phyloP scores from a whole-genome alignment of 192 early-diverging fungal species.

The Funneliformis mosseae region DNA sequence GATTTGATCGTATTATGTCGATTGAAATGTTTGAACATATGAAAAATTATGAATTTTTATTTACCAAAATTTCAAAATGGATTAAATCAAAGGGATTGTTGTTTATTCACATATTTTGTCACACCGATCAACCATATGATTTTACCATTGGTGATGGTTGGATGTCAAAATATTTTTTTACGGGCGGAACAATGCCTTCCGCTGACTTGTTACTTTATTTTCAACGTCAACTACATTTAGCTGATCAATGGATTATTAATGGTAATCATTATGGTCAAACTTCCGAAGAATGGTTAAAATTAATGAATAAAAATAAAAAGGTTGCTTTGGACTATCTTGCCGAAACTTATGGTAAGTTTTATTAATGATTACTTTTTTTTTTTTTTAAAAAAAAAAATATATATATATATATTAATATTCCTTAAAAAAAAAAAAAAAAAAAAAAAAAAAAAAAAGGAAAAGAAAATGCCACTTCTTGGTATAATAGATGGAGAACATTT shows the following conservation, averaged over 20 bases:
- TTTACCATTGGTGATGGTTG: conserved; percentile 58
- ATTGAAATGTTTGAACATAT: conserved; percentile 73
- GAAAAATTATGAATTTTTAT: conserved; percentile 62
- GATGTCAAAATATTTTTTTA: conserved; percentile 69
- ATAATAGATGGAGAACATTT: conserved; percentile 65
- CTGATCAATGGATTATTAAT: conserved; percentile 63
- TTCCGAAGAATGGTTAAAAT: conserved; percentile 55
- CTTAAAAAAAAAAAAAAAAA: background rate
- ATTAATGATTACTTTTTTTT: background rate
- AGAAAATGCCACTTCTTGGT: conserved; percentile 54
- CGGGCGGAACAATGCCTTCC: conserved; percentile 49
- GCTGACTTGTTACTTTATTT: conserved; percentile 62
- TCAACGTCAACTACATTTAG: conserved; percentile 55
- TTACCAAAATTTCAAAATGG: conserved; percentile 60
- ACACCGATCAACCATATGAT: conserved; percentile 58
- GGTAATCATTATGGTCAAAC: conserved; percentile 63
- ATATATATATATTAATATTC: background rate
- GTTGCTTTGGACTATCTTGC: conserved; percentile 46
- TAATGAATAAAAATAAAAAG: conserved; percentile 50
- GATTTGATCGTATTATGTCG: conserved; percentile 56
- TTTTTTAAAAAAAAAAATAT: background rate
- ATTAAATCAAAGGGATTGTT: conserved; percentile 57
- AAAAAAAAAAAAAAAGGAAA: background rate
- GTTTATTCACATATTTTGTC: conserved; percentile 67
- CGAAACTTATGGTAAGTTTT: conserved; percentile 49